Evolutionary conservation across 75 land plant species (phyloP).

Genomic region (Selaginella moellendorffii): DNA sequence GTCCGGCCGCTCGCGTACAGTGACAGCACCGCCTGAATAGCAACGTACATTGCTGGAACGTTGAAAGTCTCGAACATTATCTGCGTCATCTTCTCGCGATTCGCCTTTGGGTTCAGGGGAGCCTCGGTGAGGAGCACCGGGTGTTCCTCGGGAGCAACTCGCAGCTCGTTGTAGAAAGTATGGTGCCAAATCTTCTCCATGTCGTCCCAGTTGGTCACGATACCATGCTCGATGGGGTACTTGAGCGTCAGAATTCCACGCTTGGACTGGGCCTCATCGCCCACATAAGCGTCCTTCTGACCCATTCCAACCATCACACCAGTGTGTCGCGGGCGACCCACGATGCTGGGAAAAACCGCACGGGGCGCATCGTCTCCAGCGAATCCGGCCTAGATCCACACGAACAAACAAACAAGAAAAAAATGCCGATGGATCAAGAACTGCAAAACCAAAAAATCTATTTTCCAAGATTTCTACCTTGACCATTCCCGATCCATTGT

Average conservation of each 20-base stretch:
- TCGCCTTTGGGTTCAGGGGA: slow-evolving; percentile 62
- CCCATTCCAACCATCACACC: slow-evolving; percentile 55
- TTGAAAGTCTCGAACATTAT: slow-evolving; percentile 63
- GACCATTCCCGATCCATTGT: slow-evolving; percentile 60
- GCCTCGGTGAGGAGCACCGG: slow-evolving; percentile 49
- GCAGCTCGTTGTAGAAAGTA: slow-evolving; percentile 40
- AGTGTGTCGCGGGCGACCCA: slow-evolving; percentile 47
- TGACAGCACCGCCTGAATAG: slow-evolving; percentile 31
- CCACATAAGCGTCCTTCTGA: slow-evolving; percentile 47
- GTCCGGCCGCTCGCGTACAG: slow-evolving; percentile 37
- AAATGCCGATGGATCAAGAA: too few species aligned
- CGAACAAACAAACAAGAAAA: not conserved
- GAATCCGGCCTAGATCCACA: slow-evolving; percentile 33
- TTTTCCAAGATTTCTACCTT: slow-evolving; percentile 22
- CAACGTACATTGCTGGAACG: slow-evolving; percentile 44
- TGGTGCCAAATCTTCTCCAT: slow-evolving; percentile 56
- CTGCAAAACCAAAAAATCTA: not conserved
- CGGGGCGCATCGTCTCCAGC: slow-evolving; percentile 59
- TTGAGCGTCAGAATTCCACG: slow-evolving; percentile 36
- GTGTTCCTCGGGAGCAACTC: slow-evolving; percentile 44
- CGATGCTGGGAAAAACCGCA: slow-evolving; percentile 50
- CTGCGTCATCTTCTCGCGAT: slow-evolving; percentile 63
- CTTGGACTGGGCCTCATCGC: slow-evolving; percentile 48
- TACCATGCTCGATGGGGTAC: slow-evolving; percentile 42
- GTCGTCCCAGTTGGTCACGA: slow-evolving; percentile 42